Evolutionary conservation across 352 stramenopile species (phyloP).

Genomic region (Blastocystis sp.): DNA sequence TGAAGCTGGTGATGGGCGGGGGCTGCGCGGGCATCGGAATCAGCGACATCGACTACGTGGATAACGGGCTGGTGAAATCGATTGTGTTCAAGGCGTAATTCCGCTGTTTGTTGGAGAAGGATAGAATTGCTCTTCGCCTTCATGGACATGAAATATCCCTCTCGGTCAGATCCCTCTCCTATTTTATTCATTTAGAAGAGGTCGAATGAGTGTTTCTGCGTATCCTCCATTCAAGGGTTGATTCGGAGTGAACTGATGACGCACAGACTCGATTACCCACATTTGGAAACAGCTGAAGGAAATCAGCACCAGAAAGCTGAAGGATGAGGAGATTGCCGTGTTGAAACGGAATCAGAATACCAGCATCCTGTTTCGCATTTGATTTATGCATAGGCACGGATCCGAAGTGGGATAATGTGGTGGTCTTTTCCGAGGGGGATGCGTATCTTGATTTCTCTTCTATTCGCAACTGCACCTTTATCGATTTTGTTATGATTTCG

Average conservation of each 20-base stretch:
- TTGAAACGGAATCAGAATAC: slow-evolving; percentile 21
- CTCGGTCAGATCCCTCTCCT: background rate
- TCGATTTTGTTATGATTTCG: slow-evolving; percentile 25
- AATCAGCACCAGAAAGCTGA: slow-evolving; percentile 9
- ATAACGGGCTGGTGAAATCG: background rate
- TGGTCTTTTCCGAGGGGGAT: background rate
- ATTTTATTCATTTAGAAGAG: no score
- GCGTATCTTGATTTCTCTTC: background rate
- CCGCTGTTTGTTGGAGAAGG: background rate
- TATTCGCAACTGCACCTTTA: slow-evolving; percentile 42
- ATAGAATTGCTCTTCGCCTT: background rate
- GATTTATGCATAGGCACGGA: background rate
- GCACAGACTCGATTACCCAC: background rate
- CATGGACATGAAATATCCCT: background rate
- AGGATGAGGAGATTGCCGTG: background rate
- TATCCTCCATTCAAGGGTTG: slow-evolving; percentile 20
- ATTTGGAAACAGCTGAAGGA: background rate
- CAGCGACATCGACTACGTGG: slow-evolving; percentile 1
- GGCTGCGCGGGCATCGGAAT: background rate
- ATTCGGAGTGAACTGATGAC: background rate
- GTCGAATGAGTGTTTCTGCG: background rate
- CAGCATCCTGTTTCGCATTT: background rate
- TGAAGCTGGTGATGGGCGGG: background rate
- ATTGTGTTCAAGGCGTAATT: background rate
- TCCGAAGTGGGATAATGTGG: slow-evolving; percentile 27